These are phyloP conservation scores for Metarhizium album DNA, from an alignment of 2,329 filamentous ascomycete genomes.

Conservation along the genomic window DNA sequence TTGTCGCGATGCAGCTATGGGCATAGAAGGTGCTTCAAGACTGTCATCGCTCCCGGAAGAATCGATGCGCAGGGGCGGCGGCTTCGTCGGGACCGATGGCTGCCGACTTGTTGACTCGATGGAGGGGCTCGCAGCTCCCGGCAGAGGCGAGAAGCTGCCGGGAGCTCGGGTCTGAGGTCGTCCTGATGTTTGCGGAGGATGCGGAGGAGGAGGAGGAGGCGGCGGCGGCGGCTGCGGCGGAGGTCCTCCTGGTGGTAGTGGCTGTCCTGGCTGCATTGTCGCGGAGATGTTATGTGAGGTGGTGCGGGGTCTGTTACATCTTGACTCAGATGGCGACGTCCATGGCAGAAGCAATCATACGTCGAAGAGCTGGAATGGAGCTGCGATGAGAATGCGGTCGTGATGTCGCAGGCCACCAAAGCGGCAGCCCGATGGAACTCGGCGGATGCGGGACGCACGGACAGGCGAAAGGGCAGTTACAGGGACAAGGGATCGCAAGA, in stretches of 20 bases:
- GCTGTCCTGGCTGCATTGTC: constrained; percentile 35
- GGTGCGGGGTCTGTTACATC: constrained; percentile 28
- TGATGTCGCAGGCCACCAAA: not conserved
- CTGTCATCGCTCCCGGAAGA: constrained; percentile 19
- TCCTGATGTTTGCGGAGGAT: constrained; percentile 6
- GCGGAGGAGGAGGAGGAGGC: too few species aligned
- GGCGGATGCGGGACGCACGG: not conserved
- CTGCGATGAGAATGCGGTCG: not conserved
- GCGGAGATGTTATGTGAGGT: constrained; percentile 12
- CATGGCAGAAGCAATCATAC: constrained; percentile 1
- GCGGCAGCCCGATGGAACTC: not conserved
- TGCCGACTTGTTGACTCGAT: constrained; percentile 18
- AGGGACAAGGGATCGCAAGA: not conserved
- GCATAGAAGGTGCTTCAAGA: constrained; percentile 22
- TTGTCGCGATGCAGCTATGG: constrained; percentile 34
- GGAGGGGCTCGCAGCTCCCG: constrained; percentile 20
- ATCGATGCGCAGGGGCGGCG: constrained; percentile 24
- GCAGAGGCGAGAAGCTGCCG: constrained; percentile 46
- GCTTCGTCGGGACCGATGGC: constrained; percentile 16
- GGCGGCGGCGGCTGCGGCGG: too few species aligned
- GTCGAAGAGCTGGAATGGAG: not conserved
- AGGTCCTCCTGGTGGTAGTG: constrained; percentile 8
- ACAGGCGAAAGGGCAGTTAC: not conserved
- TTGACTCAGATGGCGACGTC: constrained; percentile 18
- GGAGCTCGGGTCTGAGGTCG: constrained; percentile 36